Conservation (phyloP, 768 basidiomycete species). For the Phallus indusiatus region DNA sequence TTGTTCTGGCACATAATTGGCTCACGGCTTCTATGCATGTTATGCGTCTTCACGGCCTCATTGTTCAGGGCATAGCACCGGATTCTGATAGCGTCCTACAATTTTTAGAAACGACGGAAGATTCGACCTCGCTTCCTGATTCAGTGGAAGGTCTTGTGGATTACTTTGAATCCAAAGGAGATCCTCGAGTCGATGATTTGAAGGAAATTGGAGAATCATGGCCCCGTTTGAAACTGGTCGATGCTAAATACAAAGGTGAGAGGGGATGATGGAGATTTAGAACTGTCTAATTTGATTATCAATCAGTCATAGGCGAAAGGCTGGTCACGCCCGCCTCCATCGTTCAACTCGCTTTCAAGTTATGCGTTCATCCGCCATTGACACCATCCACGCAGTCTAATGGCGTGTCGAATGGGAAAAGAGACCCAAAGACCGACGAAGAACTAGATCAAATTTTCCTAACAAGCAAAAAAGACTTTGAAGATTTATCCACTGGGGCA, state of each 20-base stretch:
- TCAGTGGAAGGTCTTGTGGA: slow-evolving; percentile 34
- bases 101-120: slow-evolving; percentile 63
- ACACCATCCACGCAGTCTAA: slow-evolving; percentile 14
- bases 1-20: slow-evolving; percentile 84
- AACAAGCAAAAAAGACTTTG: slow-evolving; percentile 47
- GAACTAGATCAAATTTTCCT: slow-evolving; percentile 68
- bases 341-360: slow-evolving; percentile 77
- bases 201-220: slow-evolving; percentile 59
- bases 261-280: not conserved
- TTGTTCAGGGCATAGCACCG: slow-evolving; percentile 76
- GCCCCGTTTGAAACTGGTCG: slow-evolving; percentile 70
- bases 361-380: slow-evolving; percentile 58
- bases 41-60: slow-evolving; percentile 75
- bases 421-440: slow-evolving; percentile 36
- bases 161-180: slow-evolving; percentile 42
- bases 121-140: slow-evolving; percentile 32
- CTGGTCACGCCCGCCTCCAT: slow-evolving; percentile 81
- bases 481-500: slow-evolving; percentile 40
- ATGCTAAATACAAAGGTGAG: slow-evolving; percentile 79
- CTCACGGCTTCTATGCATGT: slow-evolving; percentile 65
- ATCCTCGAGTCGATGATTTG: slow-evolving; percentile 41
- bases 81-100: slow-evolving; percentile 53
- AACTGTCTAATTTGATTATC: not conserved
- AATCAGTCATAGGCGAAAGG: slow-evolving; percentile 80
- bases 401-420: slow-evolving; percentile 37